These are phyloP conservation scores for Lactifluus subvellereus DNA, from an alignment of 768 basidiomycete genomes.

Conservation along the genomic window DNA sequence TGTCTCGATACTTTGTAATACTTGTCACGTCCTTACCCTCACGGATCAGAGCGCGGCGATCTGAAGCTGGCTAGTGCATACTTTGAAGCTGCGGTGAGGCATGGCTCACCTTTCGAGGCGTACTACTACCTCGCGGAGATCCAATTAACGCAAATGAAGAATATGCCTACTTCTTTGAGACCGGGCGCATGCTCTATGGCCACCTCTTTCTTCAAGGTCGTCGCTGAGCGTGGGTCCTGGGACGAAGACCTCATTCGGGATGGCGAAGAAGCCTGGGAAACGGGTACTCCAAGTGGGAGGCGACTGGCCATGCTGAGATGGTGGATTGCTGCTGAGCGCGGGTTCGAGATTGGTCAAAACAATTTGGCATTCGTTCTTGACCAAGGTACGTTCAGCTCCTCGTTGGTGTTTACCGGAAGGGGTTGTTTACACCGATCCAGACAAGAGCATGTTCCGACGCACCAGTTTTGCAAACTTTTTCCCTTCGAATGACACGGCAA, in stretches of 20 bases:
- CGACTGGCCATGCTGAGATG: slow-evolving; percentile 87
- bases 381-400: slow-evolving; percentile 53
- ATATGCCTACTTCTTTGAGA: slow-evolving; percentile 42
- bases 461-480: slow-evolving; percentile 63
- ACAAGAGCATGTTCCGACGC: slow-evolving; percentile 61
- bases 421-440: slow-evolving; percentile 33
- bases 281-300: slow-evolving; percentile 62
- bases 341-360: slow-evolving; percentile 89
- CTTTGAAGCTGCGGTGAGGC: slow-evolving; percentile 79
- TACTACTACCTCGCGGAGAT: slow-evolving; percentile 91
- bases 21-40: slow-evolving; percentile 10
- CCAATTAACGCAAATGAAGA: slow-evolving; percentile 54
- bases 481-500: slow-evolving; percentile 79
- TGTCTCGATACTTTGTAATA: slow-evolving; percentile 4
- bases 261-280: slow-evolving; percentile 71
- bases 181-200: slow-evolving; percentile 83
- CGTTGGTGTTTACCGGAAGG: background rate
- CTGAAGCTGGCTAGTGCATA: slow-evolving; percentile 56
- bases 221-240: slow-evolving; percentile 87
- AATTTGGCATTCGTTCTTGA: slow-evolving; percentile 91
- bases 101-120: slow-evolving; percentile 90
- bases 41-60: slow-evolving; percentile 59
- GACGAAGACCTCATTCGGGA: slow-evolving; percentile 76
- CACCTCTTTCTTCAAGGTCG: slow-evolving; percentile 89
- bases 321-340: slow-evolving; percentile 93